These are phyloP conservation scores for Coemansia furcata DNA, from an alignment of 192 early-diverging fungal species.

Conservation along the genomic window DNA sequence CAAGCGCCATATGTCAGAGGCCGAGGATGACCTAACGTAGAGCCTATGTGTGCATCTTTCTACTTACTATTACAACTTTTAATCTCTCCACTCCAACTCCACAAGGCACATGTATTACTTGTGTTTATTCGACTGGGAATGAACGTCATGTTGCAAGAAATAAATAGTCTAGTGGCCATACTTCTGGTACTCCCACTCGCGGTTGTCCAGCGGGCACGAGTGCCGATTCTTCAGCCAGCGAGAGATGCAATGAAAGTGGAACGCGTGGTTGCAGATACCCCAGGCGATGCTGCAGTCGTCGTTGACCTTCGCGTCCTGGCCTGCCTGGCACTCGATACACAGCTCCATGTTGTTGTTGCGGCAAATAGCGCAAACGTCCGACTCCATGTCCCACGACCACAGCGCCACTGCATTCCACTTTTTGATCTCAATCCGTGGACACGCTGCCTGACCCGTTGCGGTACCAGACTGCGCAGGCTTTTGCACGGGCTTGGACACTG, in stretches of 20 bases:
- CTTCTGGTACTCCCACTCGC: conserved; percentile 99
- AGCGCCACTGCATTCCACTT: conserved; percentile 99
- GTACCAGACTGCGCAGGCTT: background rate
- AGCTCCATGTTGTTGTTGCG: conserved; percentile 99
- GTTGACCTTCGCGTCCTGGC: conserved; percentile 88
- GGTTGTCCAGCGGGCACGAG: conserved; percentile 97
- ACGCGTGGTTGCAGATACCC: conserved; percentile 98
- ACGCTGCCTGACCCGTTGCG: conserved; percentile 8
- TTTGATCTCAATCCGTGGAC: conserved; percentile 94
- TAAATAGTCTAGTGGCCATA: conserved; percentile 43
- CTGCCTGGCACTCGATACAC: conserved; percentile 98
- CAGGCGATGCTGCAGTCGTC: conserved; percentile 96
- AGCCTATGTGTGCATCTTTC: background rate
- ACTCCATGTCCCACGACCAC: conserved; percentile 99
- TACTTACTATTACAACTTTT: background rate
- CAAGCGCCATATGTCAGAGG: conserved; percentile 77
- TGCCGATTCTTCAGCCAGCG: conserved; percentile 96
- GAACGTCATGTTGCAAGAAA: background rate
- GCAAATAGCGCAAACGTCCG: conserved; percentile 98
- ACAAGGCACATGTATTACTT: background rate
- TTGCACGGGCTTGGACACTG: background rate
- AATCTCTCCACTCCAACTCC: background rate
- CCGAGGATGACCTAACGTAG: conserved; percentile 61
- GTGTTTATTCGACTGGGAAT: background rate
- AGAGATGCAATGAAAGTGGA: conserved; percentile 98